These are phyloP conservation scores for Aspergillus sp. DNA, from an alignment of 2,329 filamentous ascomycete genomes.

Conservation along the genomic window DNA sequence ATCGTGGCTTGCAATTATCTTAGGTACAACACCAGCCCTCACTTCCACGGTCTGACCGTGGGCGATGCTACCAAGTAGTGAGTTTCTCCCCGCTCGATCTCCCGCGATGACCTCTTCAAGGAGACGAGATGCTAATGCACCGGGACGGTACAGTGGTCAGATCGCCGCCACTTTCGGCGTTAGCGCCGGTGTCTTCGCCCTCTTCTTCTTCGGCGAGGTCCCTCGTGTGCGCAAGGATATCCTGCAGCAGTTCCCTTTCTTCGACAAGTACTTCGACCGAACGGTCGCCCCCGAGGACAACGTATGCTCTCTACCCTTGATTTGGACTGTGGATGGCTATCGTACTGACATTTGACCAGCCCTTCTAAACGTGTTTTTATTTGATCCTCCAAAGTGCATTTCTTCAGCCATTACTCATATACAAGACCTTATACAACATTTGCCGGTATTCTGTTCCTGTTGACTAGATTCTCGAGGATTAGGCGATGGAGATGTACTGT, in stretches of 20 bases:
- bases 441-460: slow-evolving; percentile 11
- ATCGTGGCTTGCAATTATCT: neutral
- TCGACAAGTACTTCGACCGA: slow-evolving; percentile 57
- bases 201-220: slow-evolving; percentile 66
- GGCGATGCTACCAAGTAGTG: slow-evolving; percentile 46
- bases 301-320: slow-evolving; percentile 33
- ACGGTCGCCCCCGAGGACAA: slow-evolving; percentile 65
- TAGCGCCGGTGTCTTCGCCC: slow-evolving; percentile 56
- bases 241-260: slow-evolving; percentile 59
- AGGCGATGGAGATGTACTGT: slow-evolving; percentile 24
- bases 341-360: slow-evolving; percentile 28
- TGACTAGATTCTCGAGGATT: slow-evolving; percentile 11
- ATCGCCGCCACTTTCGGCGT: slow-evolving; percentile 58
- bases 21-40: slow-evolving; percentile 51
- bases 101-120: neutral
- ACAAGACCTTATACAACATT: slow-evolving; percentile 11
- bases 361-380: slow-evolving; percentile 33
- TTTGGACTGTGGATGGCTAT: neutral
- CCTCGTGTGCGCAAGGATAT: slow-evolving; percentile 63
- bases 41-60: slow-evolving; percentile 53
- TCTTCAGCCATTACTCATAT: slow-evolving; percentile 10
- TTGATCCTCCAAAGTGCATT: slow-evolving; percentile 8
- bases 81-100: slow-evolving; percentile 25
- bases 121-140: slow-evolving; percentile 14
- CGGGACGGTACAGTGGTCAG: slow-evolving; percentile 33